Percentiles rank a stretch among this genome's conserved stretches.
Conservation (phyloP, 1,284 basidiomycete species). For the Pulveroboletus sp. region DNA sequence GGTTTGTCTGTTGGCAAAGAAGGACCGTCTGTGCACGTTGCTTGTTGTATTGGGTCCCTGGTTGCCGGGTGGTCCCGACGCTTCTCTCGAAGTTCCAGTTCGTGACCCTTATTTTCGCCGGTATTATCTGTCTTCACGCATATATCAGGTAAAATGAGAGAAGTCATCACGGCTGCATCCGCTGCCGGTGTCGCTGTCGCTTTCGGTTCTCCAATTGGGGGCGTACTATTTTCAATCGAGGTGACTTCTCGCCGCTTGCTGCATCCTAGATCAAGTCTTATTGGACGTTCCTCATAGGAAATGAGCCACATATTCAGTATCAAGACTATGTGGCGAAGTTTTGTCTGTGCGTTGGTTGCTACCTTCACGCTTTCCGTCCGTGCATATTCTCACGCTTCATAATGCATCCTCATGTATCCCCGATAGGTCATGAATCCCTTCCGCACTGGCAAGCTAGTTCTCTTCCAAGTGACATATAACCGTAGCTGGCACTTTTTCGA, state of each 20-base stretch:
- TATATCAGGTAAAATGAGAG: conserved; percentile 85
- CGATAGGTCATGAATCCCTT: conserved; percentile 95
- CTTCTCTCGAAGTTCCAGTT: conserved; percentile 88
- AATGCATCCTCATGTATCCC: conserved; percentile 19
- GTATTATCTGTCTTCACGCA: conserved; percentile 8
- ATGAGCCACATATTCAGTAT: conserved; percentile 98
- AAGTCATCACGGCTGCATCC: conserved; percentile 93
- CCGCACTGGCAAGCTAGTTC: conserved; percentile 94
- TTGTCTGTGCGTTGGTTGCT: conserved; percentile 95
- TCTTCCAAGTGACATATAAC: conserved; percentile 98
- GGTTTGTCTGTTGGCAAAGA: conserved; percentile 98
- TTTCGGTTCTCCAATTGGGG: conserved; percentile 97
- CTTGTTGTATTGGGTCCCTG: conserved; percentile 89
- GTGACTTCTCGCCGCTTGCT: conserved; percentile 37
- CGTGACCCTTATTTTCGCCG: conserved; percentile 28
- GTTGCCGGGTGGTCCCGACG: conserved; percentile 81
- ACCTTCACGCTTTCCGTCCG: conserved; percentile 93
- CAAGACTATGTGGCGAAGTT: conserved; percentile 98
- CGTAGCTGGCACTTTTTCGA: conserved; percentile 99
- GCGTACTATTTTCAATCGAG: conserved; percentile 91
- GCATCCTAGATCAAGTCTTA: background rate
- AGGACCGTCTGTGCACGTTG: conserved; percentile 97
- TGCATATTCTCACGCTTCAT: conserved; percentile 24
- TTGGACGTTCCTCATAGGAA: conserved; percentile 58
- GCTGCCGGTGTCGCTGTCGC: conserved; percentile 98